Evolutionary conservation across 805 yeast genomes (phyloP).

Genomic region (Yarrowia sp.): DNA sequence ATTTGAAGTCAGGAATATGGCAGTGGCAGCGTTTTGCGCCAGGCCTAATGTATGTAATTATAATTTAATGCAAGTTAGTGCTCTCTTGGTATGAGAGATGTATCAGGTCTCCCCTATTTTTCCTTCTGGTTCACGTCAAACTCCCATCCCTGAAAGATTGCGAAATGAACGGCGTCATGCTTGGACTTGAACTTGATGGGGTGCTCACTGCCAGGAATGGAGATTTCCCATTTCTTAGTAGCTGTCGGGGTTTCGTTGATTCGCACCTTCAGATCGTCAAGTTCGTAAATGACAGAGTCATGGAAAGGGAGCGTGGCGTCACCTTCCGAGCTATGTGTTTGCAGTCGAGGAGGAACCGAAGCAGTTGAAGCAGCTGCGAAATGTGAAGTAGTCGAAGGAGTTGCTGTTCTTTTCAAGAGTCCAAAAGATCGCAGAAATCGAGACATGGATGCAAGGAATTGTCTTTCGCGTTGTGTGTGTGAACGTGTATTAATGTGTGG

Average conservation of each 20-base stretch:
- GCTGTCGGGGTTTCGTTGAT: conserved; percentile 4
- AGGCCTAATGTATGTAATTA: not conserved
- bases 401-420: not conserved
- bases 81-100: no score
- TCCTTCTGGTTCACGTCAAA: not conserved
- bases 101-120: not conserved
- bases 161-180: conserved; percentile 35
- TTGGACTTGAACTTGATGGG: conserved; percentile 23
- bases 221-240: conserved; percentile 28
- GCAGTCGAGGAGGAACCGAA: not conserved
- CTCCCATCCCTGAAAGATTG: conserved; percentile 36
- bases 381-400: conserved; percentile 3
- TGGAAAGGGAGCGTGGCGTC: conserved; percentile 19
- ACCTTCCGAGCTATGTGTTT: conserved; percentile 5
- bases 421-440: conserved; percentile 10
- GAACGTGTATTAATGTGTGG: not conserved
- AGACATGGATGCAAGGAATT: conserved; percentile 18
- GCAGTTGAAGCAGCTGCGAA: conserved; percentile 16
- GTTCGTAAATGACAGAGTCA: conserved; percentile 18
- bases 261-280: conserved; percentile 25
- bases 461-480: not conserved
- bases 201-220: conserved; percentile 15
- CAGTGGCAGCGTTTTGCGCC: conserved; percentile 47
- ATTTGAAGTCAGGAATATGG: no score
- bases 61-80: conserved; percentile 6